Evolutionary conservation across 2,329 filamentous ascomycete genomes (phyloP).

Genomic region (Colletotrichum incanum): DNA sequence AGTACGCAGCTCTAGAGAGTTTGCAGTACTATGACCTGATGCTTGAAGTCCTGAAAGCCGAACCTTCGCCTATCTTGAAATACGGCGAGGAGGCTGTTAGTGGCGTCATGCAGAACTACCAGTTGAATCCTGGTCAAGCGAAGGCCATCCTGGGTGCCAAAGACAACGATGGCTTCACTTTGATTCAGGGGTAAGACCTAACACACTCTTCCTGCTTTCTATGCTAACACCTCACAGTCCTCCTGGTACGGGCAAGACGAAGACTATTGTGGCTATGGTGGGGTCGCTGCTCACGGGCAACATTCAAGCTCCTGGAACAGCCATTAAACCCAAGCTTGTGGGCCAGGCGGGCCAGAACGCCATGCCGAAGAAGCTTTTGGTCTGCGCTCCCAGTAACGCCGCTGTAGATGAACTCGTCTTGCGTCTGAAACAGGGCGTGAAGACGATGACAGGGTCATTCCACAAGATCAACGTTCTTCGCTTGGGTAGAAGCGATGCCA

Average conservation of each 20-base stretch:
- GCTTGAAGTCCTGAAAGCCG: conserved; percentile 90
- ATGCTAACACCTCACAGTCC: conserved; percentile 70
- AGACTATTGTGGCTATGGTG: conserved; percentile 97
- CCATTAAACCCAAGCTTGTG: conserved; percentile 51
- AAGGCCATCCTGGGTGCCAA: conserved; percentile 92
- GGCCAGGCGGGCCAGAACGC: conserved; percentile 53
- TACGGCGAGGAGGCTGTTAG: conserved; percentile 83
- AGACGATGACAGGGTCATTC: conserved; percentile 79
- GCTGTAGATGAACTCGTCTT: conserved; percentile 97
- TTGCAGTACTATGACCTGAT: conserved; percentile 97
- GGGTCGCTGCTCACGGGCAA: conserved; percentile 82
- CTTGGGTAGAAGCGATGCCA: conserved; percentile 90
- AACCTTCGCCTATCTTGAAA: conserved; percentile 88
- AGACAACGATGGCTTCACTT: conserved; percentile 96
- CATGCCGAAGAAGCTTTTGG: conserved; percentile 85
- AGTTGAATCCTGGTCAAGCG: conserved; percentile 89
- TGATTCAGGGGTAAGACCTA: conserved; percentile 84
- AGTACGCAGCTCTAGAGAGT: conserved; percentile 92
- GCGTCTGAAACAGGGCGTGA: conserved; percentile 90
- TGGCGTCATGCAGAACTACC: conserved; percentile 81
- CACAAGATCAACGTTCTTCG: conserved; percentile 90
- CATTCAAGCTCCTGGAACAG: conserved; percentile 58
- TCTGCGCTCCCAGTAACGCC: conserved; percentile 98
- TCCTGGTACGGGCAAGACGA: conserved; percentile 97
- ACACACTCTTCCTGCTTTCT: conserved; percentile 27